Base-by-base conservation (phyloP, 78 protist genomes). In the Dictyostelium intermedium region DNA sequence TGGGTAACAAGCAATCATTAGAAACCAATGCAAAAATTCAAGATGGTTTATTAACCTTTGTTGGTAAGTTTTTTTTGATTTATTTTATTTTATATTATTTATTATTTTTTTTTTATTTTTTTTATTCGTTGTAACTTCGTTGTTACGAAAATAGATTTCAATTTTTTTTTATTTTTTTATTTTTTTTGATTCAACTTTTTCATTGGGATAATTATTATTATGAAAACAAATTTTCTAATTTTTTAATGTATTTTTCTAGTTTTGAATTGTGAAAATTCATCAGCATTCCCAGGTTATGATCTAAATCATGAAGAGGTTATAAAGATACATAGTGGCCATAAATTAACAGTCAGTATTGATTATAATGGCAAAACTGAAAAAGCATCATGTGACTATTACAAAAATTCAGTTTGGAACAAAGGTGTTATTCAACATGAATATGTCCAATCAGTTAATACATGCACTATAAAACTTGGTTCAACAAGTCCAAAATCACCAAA, bases 401-500 rank as follows among this genome's bases (percentile, higher is more conserved):
- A 84, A 61, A 84, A 74, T 63, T 45, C 91, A 25, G 70, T 25
- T 45, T 84, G 73, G 45, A 32, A 70, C 5, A 66, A 32, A 32
- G 80, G 70, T 16, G 80, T 70, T 0, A 30, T 70, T 2, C 91
- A 84, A 84, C 53, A 61, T 41, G 78, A 76, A 61, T 20, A 14
- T 3, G 30, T n/a, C 10, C n/a, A 20, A 41, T 63, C 45, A 8
- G 35, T 39, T 23, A 25, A 63, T 16, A 14, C 9, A 27, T 27
- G 50, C 37, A n/a, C 30, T 13, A 61, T 84, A 43, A n/a, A 37
- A 34, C 11, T 69, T 7, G 45, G 32, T 25, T 25, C 37, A 18
- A 37, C 30, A 8, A 25, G 91, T 41, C 1, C 30, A 43, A 25
- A 45, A n/a, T 35, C 82, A 41, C 60, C 82, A 77, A 77, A 77